A percentile compares a stretch with the other conserved stretches of the same genome.
phyloP scores from a whole-genome alignment of 2,329 filamentous ascomycete species.

The Venturia effusa region DNA sequence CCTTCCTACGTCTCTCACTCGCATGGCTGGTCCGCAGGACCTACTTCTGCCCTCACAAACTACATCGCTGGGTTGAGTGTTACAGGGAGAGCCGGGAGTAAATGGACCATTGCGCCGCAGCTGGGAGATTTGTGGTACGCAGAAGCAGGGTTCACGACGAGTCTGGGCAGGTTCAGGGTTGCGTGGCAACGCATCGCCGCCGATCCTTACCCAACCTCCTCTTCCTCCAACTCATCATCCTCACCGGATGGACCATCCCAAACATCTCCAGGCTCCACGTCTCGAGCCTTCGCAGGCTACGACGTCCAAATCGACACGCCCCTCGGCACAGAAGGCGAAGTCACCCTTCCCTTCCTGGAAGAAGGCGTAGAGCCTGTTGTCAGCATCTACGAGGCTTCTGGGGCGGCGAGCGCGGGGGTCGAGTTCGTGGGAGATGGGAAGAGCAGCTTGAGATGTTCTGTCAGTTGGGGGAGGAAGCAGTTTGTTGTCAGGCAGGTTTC shows the following conservation, averaged over 20 bases:
- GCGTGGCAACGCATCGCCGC: conserved; percentile 21
- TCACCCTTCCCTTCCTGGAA: conserved; percentile 3
- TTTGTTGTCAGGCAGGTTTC: not conserved
- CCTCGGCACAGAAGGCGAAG: conserved; percentile 5
- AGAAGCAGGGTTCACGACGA: conserved; percentile 36
- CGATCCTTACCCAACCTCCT: not conserved
- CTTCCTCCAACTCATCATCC: not conserved
- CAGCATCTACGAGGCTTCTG: not conserved
- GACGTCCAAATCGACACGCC: conserved; percentile 9
- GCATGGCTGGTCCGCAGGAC: conserved; percentile 31
- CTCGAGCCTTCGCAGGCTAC: conserved; percentile 2
- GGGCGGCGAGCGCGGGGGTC: not conserved
- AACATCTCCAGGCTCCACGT: not conserved
- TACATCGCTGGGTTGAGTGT: conserved; percentile 35
- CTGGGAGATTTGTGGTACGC: conserved; percentile 33
- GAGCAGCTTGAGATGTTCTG: not conserved
- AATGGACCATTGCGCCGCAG: conserved; percentile 34
- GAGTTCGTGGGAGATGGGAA: not conserved
- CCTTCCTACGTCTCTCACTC: conserved; percentile 32
- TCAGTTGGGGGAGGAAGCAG: conserved; percentile 3
- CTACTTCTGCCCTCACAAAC: conserved; percentile 24
- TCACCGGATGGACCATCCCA: not conserved
- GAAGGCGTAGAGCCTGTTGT: not conserved
- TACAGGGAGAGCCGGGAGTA: conserved; percentile 27
- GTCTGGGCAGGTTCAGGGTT: conserved; percentile 31